phyloP scores from a whole-genome alignment of 805 yeast species.

The Peterozyma toletana region DNA sequence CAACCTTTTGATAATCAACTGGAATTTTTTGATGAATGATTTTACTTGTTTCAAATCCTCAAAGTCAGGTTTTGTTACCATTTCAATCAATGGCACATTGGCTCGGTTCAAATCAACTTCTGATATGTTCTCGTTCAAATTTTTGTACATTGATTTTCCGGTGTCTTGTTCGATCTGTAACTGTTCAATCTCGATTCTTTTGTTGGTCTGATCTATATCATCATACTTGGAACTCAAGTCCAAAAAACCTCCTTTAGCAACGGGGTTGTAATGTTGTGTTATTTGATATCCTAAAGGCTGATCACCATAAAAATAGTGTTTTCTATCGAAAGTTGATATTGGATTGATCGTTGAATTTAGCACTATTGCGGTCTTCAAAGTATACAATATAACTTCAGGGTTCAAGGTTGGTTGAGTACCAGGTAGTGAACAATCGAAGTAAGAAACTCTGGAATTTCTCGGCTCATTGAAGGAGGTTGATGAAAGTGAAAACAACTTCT shows the following conservation, averaged over 20 bases:
- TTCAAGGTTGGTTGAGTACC: constrained; percentile 88
- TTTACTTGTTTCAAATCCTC: constrained; percentile 57
- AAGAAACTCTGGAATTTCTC: constrained; percentile 58
- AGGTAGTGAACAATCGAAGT: constrained; percentile 80
- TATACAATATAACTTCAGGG: constrained; percentile 62
- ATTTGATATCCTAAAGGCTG: constrained; percentile 96
- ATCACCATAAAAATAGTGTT: constrained; percentile 94
- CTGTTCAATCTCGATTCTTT: constrained; percentile 58
- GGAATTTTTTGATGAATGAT: constrained; percentile 76
- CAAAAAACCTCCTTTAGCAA: constrained; percentile 63
- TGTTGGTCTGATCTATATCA: constrained; percentile 33
- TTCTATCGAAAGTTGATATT: constrained; percentile 74
- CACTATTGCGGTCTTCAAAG: constrained; percentile 68
- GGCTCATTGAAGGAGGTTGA: constrained; percentile 43
- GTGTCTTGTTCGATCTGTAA: constrained; percentile 95
- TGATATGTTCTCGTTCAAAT: constrained; percentile 26
- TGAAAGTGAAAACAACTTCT: constrained; percentile 72
- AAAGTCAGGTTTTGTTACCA: constrained; percentile 89
- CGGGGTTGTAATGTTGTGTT: constrained; percentile 80
- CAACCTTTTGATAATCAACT: constrained; percentile 58
- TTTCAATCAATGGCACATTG: constrained; percentile 80
- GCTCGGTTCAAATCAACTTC: constrained; percentile 78
- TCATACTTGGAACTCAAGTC: constrained; percentile 44
- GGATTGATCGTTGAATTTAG: constrained; percentile 51
- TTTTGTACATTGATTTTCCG: constrained; percentile 62